Evolutionary conservation across 805 yeast genomes (phyloP), one percentile per base, ranked within the genome.

Genomic region (Jamesozyma jinghongensis): DNA sequence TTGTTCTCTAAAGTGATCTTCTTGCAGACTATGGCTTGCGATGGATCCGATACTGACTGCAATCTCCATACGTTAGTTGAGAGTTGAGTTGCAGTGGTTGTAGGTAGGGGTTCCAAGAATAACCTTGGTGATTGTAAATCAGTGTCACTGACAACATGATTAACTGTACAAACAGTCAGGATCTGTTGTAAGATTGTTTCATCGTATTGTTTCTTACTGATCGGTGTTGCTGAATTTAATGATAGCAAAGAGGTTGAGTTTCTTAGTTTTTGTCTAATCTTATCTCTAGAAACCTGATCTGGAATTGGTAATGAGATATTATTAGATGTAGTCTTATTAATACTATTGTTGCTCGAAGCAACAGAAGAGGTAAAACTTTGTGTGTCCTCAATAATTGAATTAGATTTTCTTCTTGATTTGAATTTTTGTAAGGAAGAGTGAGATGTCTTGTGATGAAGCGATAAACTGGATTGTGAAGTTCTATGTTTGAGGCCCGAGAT

Each of bases 301-400:
- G 81, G 78, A 3, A 72, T 66, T 1, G 85, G 85, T 41, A 75
- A 57, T 3, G 84, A 77, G 13, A 79, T 78, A 61, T 54, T 52
- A 25, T 34, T 39, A 6, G 42, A 39, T 7, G 3, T 50, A 47
- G 20, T 40, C 44, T 46, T 48, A 10, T 43, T 42, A 2, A 41
- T 37, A 13, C 37, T 34, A 13, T 36, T 40, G 34, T 36, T 37
- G 12, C 29, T 34, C 7, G 42, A 38, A 13, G 31, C 28, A 3
- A 37, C 27, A 4, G 42, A 36, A 3, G 49, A 40, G n/a, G 34
- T 32, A 20, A 39, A 37, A 41, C 41, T 41, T 5, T 47, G 30
- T 3, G 40, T 39, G 25, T 46, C 47, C 30, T 45, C 48, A 14
- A 7, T 40, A 16, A 34, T 40, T 13, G 40, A 45, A 36, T 47